Evolutionary conservation across 225 moss, liverwort and hornwort genomes (phyloP), one percentile per base, ranked within the genome.

Genomic region (Takakia lepidozioides): DNA sequence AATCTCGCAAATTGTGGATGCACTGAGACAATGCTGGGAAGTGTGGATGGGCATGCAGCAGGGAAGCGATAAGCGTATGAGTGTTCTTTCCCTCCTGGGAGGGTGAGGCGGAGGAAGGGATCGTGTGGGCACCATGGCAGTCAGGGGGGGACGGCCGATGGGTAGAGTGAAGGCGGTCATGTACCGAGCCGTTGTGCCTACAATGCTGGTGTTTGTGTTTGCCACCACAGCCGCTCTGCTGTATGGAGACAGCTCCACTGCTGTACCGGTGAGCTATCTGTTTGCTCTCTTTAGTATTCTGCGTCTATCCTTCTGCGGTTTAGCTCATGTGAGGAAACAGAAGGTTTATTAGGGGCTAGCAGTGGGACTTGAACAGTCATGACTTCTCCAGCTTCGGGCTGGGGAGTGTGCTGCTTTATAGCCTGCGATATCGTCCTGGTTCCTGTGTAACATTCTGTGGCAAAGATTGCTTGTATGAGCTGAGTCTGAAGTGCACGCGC

Each of bases 261-360:
- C 60, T 25, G 62, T 46, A 41, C 69, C 75, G 81, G 81, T 81
- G 40, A 43, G 81, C 66, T 30, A 19, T 54, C 57, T 22, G 18
- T 60, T n/a, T n/a, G n/a, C n/a, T n/a, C n/a, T n/a, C n/a, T n/a
- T n/a, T n/a, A n/a, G n/a, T 28, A 47, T 36, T 27, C 25, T 27
- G 4, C 5, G 13, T 25, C 41, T 29, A 36, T 45, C 38, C 19
- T 52, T 30, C 35, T 37, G 6, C 28, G 10, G n/a, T 19, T 17
- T 24, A 13, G n/a, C 10, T 24, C 16, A 27, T 29, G 26, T 18
- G 18, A 15, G 18, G 27, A 29, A 49, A 24, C 10, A 24, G 23
- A 3, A 9, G 3, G 28, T 13, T 6, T 48, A 8, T 18, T n/a
- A 20, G 21, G 8, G 16, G 15, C 17, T 49, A 17, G 15, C 18